phyloP scores from a whole-genome alignment of 164 flowering plant genomes.

The Umbellularia californica region DNA sequence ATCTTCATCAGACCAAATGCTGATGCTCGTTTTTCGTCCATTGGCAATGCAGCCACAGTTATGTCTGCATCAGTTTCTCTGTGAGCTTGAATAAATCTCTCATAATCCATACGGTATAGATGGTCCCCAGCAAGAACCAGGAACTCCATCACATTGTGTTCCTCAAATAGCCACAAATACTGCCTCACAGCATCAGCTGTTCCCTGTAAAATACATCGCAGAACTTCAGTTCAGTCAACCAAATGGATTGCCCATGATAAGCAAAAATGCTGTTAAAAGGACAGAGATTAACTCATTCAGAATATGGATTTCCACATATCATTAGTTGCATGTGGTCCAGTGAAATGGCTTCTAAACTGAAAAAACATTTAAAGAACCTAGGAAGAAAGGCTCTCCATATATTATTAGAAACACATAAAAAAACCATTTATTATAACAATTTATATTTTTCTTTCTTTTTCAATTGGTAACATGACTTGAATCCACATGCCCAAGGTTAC shows the following conservation, averaged over 20 bases:
- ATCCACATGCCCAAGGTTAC: no score
- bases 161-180: conserved; percentile 91
- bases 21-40: conserved; percentile 77
- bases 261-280: not conserved
- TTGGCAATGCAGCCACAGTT: conserved; percentile 86
- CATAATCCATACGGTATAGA: conserved; percentile 89
- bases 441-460: no score
- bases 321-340: not conserved
- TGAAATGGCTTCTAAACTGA: no score
- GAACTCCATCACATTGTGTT: conserved; percentile 75
- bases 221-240: conserved; percentile 1
- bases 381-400: no score
- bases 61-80: conserved; percentile 91
- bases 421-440: no score
- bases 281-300: not conserved
- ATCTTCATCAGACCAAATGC: conserved; percentile 90
- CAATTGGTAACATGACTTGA: no score
- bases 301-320: not conserved
- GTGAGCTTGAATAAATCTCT: conserved; percentile 80
- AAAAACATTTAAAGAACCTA: no score
- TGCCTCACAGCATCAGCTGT: conserved; percentile 98
- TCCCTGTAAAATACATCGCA: conserved; percentile 40
- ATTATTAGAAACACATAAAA: no score
- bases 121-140: conserved; percentile 91
- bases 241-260: not conserved